Evolutionary conservation across 768 basidiomycete genomes (phyloP).

Genomic region (Pisolithus marmoratus): DNA sequence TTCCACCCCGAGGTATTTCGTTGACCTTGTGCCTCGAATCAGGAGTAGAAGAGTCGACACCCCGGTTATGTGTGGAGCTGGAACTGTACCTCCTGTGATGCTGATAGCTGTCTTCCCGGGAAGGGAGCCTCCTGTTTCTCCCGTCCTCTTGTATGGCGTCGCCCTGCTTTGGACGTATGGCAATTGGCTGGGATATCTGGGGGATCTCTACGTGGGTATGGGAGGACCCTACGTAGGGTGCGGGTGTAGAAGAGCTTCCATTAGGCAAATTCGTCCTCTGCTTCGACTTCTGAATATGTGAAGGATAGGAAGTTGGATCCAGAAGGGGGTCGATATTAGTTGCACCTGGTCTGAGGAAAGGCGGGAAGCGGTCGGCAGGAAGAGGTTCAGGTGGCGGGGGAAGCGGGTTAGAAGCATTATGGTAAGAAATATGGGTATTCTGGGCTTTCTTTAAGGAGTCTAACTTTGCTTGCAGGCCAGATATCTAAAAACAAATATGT

Average conservation of each 20-base stretch:
- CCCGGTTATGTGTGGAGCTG: slow-evolving; percentile 9
- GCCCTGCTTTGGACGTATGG: slow-evolving; percentile 17
- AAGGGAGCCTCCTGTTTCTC: slow-evolving; percentile 10
- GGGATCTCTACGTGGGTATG: slow-evolving; percentile 10
- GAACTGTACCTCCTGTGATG: slow-evolving; percentile 9
- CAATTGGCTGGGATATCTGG: slow-evolving; percentile 11
- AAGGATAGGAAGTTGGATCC: slow-evolving; percentile 20
- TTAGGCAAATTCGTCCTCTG: slow-evolving; percentile 6
- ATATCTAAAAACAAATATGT: slow-evolving; percentile 23
- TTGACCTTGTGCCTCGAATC: slow-evolving; percentile 6
- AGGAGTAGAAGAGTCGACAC: neutral
- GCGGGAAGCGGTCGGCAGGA: slow-evolving; percentile 38
- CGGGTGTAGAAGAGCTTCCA: slow-evolving; percentile 7
- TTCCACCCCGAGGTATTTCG: slow-evolving; percentile 13
- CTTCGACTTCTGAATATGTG: slow-evolving; percentile 12
- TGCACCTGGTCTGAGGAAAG: slow-evolving; percentile 32
- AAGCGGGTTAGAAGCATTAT: slow-evolving; percentile 42
- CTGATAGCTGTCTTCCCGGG: slow-evolving; percentile 11
- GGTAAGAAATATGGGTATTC: slow-evolving; percentile 23
- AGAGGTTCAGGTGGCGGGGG: slow-evolving; percentile 53
- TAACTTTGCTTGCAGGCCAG: slow-evolving; percentile 31
- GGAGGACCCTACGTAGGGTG: slow-evolving; percentile 8
- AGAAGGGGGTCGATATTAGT: slow-evolving; percentile 17
- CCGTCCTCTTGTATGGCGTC: slow-evolving; percentile 19
- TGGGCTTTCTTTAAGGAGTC: slow-evolving; percentile 25